Percentiles rank a stretch among this genome's conserved stretches.
phyloP scores from a whole-genome alignment of 495 filamentous ascomycete species.

The Aspergillus cavernicola region DNA sequence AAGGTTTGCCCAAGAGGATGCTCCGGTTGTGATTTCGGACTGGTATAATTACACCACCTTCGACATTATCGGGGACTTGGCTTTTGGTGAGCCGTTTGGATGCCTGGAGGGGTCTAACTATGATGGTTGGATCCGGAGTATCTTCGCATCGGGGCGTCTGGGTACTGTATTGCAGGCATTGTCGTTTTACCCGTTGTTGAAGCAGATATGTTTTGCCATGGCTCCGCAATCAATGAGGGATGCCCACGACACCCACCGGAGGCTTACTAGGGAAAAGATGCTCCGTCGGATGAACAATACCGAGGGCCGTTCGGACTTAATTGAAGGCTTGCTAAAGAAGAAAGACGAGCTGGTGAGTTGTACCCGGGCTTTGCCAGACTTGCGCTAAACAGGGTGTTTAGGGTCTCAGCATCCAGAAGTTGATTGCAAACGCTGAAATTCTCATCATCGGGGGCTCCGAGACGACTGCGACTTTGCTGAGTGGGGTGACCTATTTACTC shows the following conservation, averaged over 20 bases:
- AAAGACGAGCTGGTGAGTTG: no score
- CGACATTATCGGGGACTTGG: constrained; percentile 57
- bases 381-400: background rate
- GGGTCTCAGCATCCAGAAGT: background rate
- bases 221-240: no score
- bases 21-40: constrained; percentile 34
- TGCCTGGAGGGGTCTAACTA: constrained; percentile 42
- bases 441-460: background rate
- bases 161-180: no score
- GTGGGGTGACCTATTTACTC: background rate
- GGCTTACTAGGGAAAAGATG: no score
- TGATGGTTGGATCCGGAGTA: constrained; percentile 39
- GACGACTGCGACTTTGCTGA: background rate
- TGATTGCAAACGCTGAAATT: background rate
- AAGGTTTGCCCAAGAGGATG: background rate
- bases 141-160: constrained; percentile 10
- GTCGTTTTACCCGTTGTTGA: no score
- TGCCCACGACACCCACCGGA: no score
- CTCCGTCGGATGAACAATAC: no score
- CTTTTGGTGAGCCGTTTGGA: constrained; percentile 50
- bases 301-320: no score
- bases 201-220: no score
- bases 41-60: constrained; percentile 55
- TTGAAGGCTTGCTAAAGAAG: no score
- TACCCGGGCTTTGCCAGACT: no score